phyloP scores from a whole-genome alignment of 2,329 filamentous ascomycete species.

The Neofusicoccum laricinum region DNA sequence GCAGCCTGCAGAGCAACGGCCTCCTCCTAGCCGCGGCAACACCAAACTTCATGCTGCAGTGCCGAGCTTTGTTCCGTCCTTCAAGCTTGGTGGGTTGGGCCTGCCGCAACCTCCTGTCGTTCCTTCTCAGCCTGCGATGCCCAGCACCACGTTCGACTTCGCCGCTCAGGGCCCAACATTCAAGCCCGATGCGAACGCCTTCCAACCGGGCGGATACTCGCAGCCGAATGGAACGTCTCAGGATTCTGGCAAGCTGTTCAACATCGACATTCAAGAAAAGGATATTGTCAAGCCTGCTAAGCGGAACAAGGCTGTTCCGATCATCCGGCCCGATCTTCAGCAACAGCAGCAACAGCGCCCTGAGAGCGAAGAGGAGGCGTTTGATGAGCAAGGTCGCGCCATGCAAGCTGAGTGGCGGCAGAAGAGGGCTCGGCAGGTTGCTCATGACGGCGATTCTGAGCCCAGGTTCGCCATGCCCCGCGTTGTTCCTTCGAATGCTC shows the following conservation, averaged over 20 bases:
- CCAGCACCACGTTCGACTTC: conserved; percentile 19
- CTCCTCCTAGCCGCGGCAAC: conserved; percentile 47
- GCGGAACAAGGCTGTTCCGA: conserved; percentile 80
- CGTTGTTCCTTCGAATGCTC: conserved; percentile 30
- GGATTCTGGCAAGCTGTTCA: conserved; percentile 15
- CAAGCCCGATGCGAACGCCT: conserved; percentile 24
- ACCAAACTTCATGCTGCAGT: conserved; percentile 67
- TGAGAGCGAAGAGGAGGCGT: conserved; percentile 33
- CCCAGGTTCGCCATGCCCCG: conserved; percentile 64
- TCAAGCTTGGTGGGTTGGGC: conserved; percentile 28
- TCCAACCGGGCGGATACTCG: background rate
- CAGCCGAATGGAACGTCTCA: background rate
- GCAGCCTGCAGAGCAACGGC: conserved; percentile 30
- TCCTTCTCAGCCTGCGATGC: conserved; percentile 9
- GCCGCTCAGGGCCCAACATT: conserved; percentile 22
- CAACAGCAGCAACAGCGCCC: conserved; percentile 37
- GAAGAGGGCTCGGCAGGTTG: conserved; percentile 69
- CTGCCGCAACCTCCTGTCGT: background rate
- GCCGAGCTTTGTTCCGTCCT: conserved; percentile 65
- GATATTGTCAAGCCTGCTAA: conserved; percentile 65
- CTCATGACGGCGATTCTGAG: conserved; percentile 68
- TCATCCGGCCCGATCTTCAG: conserved; percentile 60
- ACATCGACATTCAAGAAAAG: conserved; percentile 46
- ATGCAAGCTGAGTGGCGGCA: conserved; percentile 65
- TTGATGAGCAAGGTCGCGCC: conserved; percentile 61